phyloP scores from a whole-genome alignment of 768 basidiomycete species.

The Tulasnella sp. region DNA sequence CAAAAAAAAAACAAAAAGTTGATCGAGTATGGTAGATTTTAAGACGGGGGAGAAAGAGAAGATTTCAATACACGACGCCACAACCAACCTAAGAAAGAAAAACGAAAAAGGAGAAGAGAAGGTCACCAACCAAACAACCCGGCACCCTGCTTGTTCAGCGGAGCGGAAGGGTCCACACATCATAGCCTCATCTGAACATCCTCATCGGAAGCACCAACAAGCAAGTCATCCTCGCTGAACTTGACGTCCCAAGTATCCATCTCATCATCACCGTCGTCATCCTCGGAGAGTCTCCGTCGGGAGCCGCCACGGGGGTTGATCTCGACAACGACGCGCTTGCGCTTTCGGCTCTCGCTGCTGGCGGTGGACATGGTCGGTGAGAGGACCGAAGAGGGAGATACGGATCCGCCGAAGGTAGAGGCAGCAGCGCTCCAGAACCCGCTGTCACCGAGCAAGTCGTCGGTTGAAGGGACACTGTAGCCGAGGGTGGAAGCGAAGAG shows the following conservation, averaged over 20 bases:
- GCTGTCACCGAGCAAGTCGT: slow-evolving; percentile 12
- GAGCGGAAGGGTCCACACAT: background rate
- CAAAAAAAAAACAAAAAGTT: background rate
- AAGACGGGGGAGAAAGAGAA: background rate
- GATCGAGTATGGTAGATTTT: background rate
- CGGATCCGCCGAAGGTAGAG: slow-evolving; percentile 5
- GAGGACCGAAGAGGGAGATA: background rate
- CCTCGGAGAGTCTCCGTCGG: background rate
- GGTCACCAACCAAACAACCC: background rate
- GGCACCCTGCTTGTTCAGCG: background rate
- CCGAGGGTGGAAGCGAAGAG: background rate
- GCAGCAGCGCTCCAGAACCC: background rate
- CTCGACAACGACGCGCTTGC: slow-evolving; percentile 24
- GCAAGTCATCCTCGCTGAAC: background rate
- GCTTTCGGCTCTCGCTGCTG: slow-evolving; percentile 1
- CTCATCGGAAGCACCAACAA: background rate
- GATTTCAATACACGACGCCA: background rate
- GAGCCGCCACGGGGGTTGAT: slow-evolving; percentile 15
- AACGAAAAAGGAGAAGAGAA: background rate
- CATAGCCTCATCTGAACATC: background rate
- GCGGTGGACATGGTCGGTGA: background rate
- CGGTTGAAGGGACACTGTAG: background rate
- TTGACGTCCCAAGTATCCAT: background rate
- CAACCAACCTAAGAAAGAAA: background rate
- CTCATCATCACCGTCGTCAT: background rate